Conservation (phyloP, 805 yeast species). For the Candida andamanensis region DNA sequence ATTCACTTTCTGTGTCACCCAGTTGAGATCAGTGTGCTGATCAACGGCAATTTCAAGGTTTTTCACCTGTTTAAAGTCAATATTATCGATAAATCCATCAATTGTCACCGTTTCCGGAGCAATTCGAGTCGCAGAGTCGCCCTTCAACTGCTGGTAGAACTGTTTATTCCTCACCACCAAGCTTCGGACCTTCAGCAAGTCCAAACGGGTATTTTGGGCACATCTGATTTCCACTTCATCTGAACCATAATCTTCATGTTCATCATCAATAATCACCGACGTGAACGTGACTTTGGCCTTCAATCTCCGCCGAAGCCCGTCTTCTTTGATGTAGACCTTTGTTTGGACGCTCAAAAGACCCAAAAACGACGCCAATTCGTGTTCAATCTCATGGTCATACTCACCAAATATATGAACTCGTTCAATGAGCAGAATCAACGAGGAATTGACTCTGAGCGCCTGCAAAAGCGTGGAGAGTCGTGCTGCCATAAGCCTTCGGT, state of each 20-base stretch:
- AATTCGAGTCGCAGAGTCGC: neutral
- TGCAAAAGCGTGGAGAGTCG: conserved; percentile 18
- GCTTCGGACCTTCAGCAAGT: neutral
- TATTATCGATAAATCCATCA: conserved; percentile 1
- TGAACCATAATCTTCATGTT: conserved; percentile 6
- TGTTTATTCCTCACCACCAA: neutral
- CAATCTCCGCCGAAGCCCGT: conserved; percentile 6
- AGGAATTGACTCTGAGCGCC: conserved; percentile 23
- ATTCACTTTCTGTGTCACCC: conserved; percentile 1
- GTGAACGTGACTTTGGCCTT: conserved; percentile 8
- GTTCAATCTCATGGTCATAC: conserved; percentile 3
- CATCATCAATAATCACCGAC: conserved; percentile 18
- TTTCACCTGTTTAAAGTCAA: conserved; percentile 3
- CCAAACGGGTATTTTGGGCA: neutral
- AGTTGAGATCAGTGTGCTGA: neutral
- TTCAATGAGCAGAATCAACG: conserved; percentile 15
- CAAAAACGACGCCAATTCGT: conserved; percentile 6
- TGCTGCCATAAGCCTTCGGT: conserved; percentile 6
- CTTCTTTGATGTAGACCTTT: conserved; percentile 10
- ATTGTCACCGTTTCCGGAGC: conserved; percentile 4
- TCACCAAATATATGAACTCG: conserved; percentile 16
- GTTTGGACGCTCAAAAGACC: neutral
- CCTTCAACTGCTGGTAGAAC: conserved; percentile 2
- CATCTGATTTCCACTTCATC: conserved; percentile 10
- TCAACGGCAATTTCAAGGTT: conserved; percentile 4